A percentile compares a stretch with the other conserved stretches of the same genome.
These are phyloP conservation scores for Berkeleyomyces basicola DNA, from an alignment of 2,329 filamentous ascomycete genomes.

Conservation along the genomic window DNA sequence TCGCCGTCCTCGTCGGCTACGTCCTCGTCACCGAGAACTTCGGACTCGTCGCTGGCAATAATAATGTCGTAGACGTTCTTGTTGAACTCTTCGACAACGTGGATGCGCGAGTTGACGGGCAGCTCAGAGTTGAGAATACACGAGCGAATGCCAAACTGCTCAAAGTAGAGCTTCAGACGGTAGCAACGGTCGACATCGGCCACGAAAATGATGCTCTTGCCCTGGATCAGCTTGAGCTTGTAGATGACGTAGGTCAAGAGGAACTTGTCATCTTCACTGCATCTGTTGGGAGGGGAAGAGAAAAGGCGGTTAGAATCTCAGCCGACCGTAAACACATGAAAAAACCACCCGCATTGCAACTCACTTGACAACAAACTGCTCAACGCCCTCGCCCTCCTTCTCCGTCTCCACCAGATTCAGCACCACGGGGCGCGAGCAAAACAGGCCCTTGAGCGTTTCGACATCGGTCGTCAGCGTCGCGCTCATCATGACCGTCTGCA, in stretches of 20 bases:
- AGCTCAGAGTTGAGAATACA: conserved; percentile 90
- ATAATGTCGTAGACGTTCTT: conserved; percentile 94
- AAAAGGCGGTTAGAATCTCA: conserved; percentile 17
- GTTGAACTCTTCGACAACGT: conserved; percentile 96
- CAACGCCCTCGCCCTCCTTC: conserved; percentile 60
- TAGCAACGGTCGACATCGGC: conserved; percentile 79
- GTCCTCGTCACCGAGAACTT: conserved; percentile 55
- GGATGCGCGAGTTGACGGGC: conserved; percentile 79
- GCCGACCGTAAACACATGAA: neutral
- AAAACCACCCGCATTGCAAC: neutral
- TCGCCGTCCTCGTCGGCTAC: conserved; percentile 21
- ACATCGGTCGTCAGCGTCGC: conserved; percentile 83
- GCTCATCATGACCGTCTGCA: conserved; percentile 87
- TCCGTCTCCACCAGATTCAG: conserved; percentile 63
- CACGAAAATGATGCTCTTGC: conserved; percentile 61
- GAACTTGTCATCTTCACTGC: conserved; percentile 96
- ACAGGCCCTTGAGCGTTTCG: conserved; percentile 66
- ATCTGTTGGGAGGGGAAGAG: conserved; percentile 29
- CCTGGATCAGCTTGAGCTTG: conserved; percentile 71
- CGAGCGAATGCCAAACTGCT: conserved; percentile 90
- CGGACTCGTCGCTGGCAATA: conserved; percentile 85
- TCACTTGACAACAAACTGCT: conserved; percentile 71
- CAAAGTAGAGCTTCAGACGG: conserved; percentile 81
- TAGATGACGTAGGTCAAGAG: conserved; percentile 46
- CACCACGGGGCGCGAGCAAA: conserved; percentile 64